Percentiles rank a stretch among this genome's conserved stretches.
phyloP scores from a whole-genome alignment of 495 filamentous ascomycete species.

The Acidiella bohemica region DNA sequence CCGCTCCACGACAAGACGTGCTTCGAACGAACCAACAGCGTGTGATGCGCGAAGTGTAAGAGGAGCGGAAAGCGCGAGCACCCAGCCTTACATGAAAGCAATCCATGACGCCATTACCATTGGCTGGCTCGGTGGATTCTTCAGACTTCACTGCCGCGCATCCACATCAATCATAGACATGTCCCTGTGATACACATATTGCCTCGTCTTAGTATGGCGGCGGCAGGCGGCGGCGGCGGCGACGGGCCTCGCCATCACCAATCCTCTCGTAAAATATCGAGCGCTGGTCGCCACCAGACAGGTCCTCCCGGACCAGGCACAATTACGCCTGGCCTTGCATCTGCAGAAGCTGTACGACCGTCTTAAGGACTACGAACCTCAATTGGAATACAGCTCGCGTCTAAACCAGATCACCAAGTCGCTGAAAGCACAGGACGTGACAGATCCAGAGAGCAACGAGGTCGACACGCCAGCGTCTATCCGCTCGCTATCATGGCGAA shows the following conservation, averaged over 20 bases:
- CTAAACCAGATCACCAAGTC: constrained; percentile 39
- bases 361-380: constrained; percentile 54
- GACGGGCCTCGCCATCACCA: constrained; percentile 47
- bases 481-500: constrained; percentile 24
- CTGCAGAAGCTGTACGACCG: constrained; percentile 53
- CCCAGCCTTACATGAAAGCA: too few relatives aligned
- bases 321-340: constrained; percentile 53
- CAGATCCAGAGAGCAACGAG: not conserved
- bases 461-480: constrained; percentile 12
- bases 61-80: too few relatives aligned
- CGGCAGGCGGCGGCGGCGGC: constrained; percentile 1
- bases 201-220: too few relatives aligned
- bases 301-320: constrained; percentile 49
- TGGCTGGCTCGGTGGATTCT: too few relatives aligned
- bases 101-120: too few relatives aligned
- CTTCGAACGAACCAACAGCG: too few relatives aligned
- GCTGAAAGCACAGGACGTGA: constrained; percentile 20
- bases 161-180: too few relatives aligned
- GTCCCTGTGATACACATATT: too few relatives aligned
- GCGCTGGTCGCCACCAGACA: constrained; percentile 44
- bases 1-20: too few relatives aligned
- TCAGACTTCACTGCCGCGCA: too few relatives aligned
- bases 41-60: too few relatives aligned
- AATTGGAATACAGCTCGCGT: constrained; percentile 44
- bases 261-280: constrained; percentile 56